These are phyloP conservation scores for Russula sp. DNA, from an alignment of 768 basidiomycete genomes.

Conservation along the genomic window DNA sequence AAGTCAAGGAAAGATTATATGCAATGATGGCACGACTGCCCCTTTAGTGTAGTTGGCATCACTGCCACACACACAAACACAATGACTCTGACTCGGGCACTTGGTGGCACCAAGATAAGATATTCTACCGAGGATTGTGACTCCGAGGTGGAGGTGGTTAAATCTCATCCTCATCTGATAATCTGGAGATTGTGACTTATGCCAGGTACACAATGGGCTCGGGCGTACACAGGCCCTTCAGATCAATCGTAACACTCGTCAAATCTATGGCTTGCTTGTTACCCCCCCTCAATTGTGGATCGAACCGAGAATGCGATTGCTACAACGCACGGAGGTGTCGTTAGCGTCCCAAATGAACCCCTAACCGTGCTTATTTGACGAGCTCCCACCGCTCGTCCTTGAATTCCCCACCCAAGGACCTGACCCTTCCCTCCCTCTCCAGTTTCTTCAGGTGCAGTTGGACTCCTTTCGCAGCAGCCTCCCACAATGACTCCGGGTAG, in stretches of 20 bases:
- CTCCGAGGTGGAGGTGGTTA: no score
- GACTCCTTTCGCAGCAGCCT: conserved; percentile 62
- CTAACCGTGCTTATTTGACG: background rate
- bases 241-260: no score
- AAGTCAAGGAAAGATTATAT: background rate
- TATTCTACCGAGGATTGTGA: no score
- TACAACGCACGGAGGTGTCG: background rate
- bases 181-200: no score
- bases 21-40: background rate
- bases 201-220: no score
- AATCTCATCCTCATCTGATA: no score
- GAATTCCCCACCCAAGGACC: conserved; percentile 43
- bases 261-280: no score
- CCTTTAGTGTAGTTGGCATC: no score
- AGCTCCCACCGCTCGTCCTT: conserved; percentile 44
- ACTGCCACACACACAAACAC: no score
- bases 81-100: background rate
- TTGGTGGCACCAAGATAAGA: no score
- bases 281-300: background rate
- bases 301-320: background rate
- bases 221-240: no score
- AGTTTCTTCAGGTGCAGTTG: conserved; percentile 70
- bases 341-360: background rate
- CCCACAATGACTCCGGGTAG: conserved; percentile 66
- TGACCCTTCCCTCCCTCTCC: conserved; percentile 53